Base-by-base conservation (phyloP, 2,329 filamentous ascomycete genomes). In the Aureobasidium subglaciale region DNA sequence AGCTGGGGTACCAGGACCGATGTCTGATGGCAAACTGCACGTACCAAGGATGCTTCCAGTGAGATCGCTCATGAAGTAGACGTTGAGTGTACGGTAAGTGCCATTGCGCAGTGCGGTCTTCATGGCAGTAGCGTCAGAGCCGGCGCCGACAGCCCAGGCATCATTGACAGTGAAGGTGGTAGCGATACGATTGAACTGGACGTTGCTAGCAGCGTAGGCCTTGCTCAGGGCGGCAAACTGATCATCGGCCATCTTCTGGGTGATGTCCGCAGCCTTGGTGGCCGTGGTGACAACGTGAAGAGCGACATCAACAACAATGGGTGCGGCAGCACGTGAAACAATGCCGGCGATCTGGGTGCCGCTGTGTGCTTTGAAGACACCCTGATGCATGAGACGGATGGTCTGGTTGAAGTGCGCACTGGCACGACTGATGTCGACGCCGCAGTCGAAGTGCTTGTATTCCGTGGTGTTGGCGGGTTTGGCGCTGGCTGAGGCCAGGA, bases 61-160 rank as follows among this genome's bases (percentile, higher is more conserved):
- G 24, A 83, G 71, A 56, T 82, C 72, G 29, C 76, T 78, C 65
- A 82, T 78, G 70, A 82, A 83, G 69, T 82, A 83, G 58, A 84
- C 70, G 65, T 84, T 84, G 32, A 83, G 71, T 1, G 75, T 74
- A 35, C 63, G 59, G 67, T 84, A 84, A 35, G 65, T 75, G 50
- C 81, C 80, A 57, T 73, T 68, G 20, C 79, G 78, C 2, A 83
- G 74, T 2, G 74, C 66, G 22, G 67, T 64, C 65, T 83, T 83
- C 76, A 82, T 79, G 9, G 60, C 70, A 43, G 74, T 63, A 60
- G 77, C 75, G 62, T 76, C 73, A 22, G 65, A 65, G 55, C 74
- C 76, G 30, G 70, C 71, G 53, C 69, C 73, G 16, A 70, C 63
- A 29, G 80, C 79, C 80, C 80, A 83, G 42, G 68, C 69, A 60